Evolutionary conservation across 1,284 basidiomycete species (phyloP).

Genomic region (Cryptococcus hybrid): DNA sequence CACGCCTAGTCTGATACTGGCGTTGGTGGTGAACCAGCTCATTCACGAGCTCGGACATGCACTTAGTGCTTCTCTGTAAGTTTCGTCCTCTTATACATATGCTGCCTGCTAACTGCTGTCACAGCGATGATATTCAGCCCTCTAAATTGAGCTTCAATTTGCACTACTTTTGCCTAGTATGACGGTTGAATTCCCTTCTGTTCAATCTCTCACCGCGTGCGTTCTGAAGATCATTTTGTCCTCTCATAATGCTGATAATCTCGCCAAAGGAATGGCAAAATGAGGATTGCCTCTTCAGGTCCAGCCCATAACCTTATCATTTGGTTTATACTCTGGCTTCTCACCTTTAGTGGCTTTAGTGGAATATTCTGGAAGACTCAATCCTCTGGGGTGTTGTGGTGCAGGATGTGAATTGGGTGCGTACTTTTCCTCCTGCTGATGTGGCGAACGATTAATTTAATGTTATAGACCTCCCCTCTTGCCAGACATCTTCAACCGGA

Average conservation of each 20-base stretch:
- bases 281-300: constrained; percentile 42
- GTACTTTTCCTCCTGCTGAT: neutral
- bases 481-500: constrained; percentile 27
- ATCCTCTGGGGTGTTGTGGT: constrained; percentile 25
- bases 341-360: constrained; percentile 20
- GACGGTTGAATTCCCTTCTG: constrained; percentile 35
- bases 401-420: constrained; percentile 26
- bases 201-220: constrained; percentile 30
- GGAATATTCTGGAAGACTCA: constrained; percentile 33
- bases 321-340: constrained; percentile 19
- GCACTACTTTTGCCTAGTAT: constrained; percentile 38
- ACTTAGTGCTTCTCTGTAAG: constrained; percentile 38
- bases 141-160: constrained; percentile 31
- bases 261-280: constrained; percentile 23
- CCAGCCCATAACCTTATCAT: constrained; percentile 45
- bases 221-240: constrained; percentile 2
- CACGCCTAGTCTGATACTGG: constrained; percentile 41
- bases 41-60: constrained; percentile 48
- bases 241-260: constrained; percentile 1
- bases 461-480: constrained; percentile 26
- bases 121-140: constrained; percentile 38
- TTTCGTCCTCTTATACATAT: neutral
- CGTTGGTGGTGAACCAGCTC: constrained; percentile 39
- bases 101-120: neutral
- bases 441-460: neutral